Conservation (phyloP, 805 yeast genomes). For the Zygoascus flipseniorum region DNA sequence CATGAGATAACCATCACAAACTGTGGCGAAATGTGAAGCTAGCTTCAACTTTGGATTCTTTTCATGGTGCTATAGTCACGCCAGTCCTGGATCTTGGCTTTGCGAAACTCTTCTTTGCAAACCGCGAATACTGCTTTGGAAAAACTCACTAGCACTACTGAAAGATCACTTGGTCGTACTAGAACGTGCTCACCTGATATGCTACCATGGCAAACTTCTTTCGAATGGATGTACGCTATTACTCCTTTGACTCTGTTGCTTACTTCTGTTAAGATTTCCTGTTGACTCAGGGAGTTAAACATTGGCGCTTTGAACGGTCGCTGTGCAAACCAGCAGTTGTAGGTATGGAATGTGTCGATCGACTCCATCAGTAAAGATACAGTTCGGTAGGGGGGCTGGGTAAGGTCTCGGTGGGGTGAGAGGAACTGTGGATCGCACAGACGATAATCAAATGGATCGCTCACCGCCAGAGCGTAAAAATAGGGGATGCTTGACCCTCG, state of each 20-base stretch:
- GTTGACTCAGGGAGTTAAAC: neutral
- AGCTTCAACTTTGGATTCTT: no score
- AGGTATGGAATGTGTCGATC: constrained; percentile 1
- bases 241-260: neutral
- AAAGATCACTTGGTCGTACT: neutral
- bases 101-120: neutral
- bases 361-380: constrained; percentile 5
- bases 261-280: neutral
- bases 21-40: constrained; percentile 31
- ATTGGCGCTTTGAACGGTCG: neutral
- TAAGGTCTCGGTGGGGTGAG: neutral
- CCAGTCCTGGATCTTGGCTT: neutral
- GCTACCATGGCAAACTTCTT: constrained; percentile 4
- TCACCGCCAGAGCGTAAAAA: constrained; percentile 4
- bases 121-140: neutral
- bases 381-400: neutral
- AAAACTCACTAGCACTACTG: constrained; percentile 1
- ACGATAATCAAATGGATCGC: constrained; percentile 10
- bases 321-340: constrained; percentile 7
- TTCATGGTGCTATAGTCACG: neutral
- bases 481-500: constrained; percentile 13
- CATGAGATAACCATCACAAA: constrained; percentile 25
- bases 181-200: neutral
- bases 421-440: neutral
- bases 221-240: neutral